Base-by-base conservation (phyloP, 768 basidiomycete genomes). In the Termitomyces sp. region DNA sequence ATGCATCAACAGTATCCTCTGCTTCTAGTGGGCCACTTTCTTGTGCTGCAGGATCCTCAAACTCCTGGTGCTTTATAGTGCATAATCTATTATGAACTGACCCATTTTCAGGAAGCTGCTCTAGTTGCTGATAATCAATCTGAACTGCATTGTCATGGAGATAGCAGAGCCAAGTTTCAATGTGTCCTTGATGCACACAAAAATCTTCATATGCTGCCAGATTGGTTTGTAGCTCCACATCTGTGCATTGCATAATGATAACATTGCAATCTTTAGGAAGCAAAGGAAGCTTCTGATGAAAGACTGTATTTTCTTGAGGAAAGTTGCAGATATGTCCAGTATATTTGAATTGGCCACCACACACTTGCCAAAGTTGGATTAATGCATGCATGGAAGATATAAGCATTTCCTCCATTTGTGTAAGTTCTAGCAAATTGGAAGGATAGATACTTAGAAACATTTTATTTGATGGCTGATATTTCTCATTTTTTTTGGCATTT, bases 101-200 rank as follows among this genome's bases (percentile, higher is more conserved):
- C 2, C 22, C 59, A 65, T 55, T 44, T 14, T 40, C 52, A 26
- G 64, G 64, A 37, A 67, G 46, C 7, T 62, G 37, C 9, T 47
- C 8, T 2, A 67, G 51, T 7, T 39, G n/a, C 33, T 58, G 53
- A 48, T 61, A 60, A 22, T 52, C 36, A 20, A 52, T 39, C 3
- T 27, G 16, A 27, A 45, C 7, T 6, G 2, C 12, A 52, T 52
- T 36, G 20, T 5, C 8, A 27, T 36, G 34, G 3, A 52, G 14
- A 55, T 59, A 59, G 0, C 20, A 3, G 7, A 59, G 58, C 58
- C 39, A 60, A 13, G 3, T 20, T 34, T 51, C 37, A 32, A 60
- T 42, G 18, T 47, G 37, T 5, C 36, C 13, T 3, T n/a, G n/a
- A 13, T 33, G 16, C 5, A 60, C 54, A 49, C 47, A 20, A 20